Conservation (phyloP, 2,329 filamentous ascomycete genomes). For the Juglanconis sp. region DNA sequence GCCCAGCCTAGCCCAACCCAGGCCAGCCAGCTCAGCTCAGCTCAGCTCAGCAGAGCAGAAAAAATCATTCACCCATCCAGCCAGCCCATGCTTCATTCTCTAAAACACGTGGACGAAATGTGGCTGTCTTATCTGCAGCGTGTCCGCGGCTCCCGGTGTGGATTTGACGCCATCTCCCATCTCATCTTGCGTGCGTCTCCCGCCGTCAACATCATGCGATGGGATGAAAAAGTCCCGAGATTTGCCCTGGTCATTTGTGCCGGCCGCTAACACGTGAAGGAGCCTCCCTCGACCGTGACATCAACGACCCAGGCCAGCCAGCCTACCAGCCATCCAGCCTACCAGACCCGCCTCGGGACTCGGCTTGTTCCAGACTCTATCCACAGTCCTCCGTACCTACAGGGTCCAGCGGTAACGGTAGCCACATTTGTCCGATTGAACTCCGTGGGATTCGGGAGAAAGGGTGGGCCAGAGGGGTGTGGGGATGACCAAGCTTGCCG, state of each 20-base stretch:
- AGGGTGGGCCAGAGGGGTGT: background rate
- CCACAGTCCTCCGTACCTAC: background rate
- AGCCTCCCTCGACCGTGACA: background rate
- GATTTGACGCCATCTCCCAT: constrained; percentile 6
- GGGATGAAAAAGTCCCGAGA: constrained; percentile 13
- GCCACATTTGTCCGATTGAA: background rate
- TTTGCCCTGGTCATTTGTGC: background rate
- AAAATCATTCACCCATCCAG: background rate
- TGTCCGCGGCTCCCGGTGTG: constrained; percentile 13
- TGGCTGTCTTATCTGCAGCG: constrained; percentile 7
- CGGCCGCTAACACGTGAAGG: constrained; percentile 6
- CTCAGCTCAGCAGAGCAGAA: background rate
- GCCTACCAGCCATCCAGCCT: background rate
- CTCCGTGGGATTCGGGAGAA: background rate
- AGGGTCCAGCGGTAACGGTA: background rate
- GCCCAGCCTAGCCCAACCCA: no score
- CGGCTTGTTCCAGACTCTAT: background rate
- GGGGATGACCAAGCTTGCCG: background rate
- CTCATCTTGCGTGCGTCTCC: constrained; percentile 11
- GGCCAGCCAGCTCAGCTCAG: no score
- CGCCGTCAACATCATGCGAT: constrained; percentile 15
- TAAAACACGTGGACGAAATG: constrained; percentile 4
- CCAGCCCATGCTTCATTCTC: background rate
- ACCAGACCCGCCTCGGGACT: background rate
- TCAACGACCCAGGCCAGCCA: background rate